phyloP scores from a whole-genome alignment of 164 flowering plant species.

The Stephania japonica region DNA sequence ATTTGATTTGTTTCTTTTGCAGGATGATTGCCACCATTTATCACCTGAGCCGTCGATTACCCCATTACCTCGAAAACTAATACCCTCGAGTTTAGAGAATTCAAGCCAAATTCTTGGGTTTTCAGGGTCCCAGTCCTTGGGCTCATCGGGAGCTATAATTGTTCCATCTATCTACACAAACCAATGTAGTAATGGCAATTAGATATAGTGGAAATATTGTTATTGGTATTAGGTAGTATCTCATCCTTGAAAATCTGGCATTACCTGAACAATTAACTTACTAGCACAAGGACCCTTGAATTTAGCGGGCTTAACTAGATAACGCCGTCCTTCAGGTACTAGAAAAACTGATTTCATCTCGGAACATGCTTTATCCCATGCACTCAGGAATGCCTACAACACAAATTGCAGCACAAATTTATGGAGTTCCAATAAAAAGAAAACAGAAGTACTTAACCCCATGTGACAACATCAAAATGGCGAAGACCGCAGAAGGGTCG shows the following conservation, averaged over 20 bases:
- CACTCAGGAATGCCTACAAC: conserved; percentile 60
- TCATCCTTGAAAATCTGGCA: neutral
- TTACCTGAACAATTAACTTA: conserved; percentile 61
- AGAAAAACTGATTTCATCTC: conserved; percentile 57
- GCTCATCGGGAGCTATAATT: conserved; percentile 80
- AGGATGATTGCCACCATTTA: conserved; percentile 96
- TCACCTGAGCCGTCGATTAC: conserved; percentile 85
- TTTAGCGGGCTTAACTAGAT: conserved; percentile 71
- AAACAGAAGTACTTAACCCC: no score
- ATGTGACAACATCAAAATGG: no score
- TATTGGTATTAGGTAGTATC: neutral
- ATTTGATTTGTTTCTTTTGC: conserved; percentile 83
- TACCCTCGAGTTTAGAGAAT: conserved; percentile 56
- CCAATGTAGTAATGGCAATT: neutral
- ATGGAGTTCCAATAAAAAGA: neutral
- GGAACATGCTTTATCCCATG: conserved; percentile 75
- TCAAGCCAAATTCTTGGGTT: conserved; percentile 65
- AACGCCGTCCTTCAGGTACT: conserved; percentile 60
- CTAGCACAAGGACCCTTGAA: conserved; percentile 78
- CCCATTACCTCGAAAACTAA: conserved; percentile 77
- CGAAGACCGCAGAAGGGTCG: neutral
- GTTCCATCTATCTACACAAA: conserved; percentile 71
- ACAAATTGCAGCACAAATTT: neutral
- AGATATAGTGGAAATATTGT: neutral
- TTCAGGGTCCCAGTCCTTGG: conserved; percentile 73